Percentiles rank a stretch among this genome's conserved stretches.
Evolutionary conservation across 2,329 filamentous ascomycete species (phyloP).

Genomic region (Cercospora sojina): DNA sequence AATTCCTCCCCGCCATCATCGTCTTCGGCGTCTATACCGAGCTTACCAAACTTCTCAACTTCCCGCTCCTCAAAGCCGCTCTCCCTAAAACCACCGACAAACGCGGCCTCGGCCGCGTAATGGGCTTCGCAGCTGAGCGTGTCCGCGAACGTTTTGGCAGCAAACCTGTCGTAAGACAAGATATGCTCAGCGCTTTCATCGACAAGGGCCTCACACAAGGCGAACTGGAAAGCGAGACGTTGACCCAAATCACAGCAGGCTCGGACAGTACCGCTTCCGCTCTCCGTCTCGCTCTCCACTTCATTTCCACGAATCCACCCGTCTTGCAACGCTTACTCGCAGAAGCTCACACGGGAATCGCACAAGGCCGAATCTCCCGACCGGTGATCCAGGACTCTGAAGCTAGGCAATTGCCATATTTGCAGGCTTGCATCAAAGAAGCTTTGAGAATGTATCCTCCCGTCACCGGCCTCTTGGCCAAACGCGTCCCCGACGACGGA

Average conservation of each 20-base stretch:
- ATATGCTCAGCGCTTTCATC: constrained; percentile 58
- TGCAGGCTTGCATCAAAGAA: constrained; percentile 51
- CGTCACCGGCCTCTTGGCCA: constrained; percentile 42
- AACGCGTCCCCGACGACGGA: constrained; percentile 39
- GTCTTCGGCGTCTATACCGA: constrained; percentile 47
- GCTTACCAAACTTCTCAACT: constrained; percentile 44
- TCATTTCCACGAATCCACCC: constrained; percentile 52
- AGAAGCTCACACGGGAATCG: constrained; percentile 48
- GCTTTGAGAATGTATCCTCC: constrained; percentile 48
- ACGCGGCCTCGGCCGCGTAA: constrained; percentile 41
- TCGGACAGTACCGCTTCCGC: constrained; percentile 59
- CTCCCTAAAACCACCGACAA: constrained; percentile 51
- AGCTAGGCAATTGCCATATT: constrained; percentile 45
- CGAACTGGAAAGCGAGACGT: constrained; percentile 46
- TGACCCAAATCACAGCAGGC: constrained; percentile 54
- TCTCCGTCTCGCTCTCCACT: constrained; percentile 54
- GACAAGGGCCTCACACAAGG: constrained; percentile 45
- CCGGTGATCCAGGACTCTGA: constrained; percentile 53
- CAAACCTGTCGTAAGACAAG: constrained; percentile 46
- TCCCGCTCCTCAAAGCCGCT: constrained; percentile 44
- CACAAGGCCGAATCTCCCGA: constrained; percentile 40
- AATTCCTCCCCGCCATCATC: constrained; percentile 48
- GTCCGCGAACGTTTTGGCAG: constrained; percentile 49
- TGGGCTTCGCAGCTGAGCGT: constrained; percentile 48
- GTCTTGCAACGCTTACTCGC: constrained; percentile 48